Base-by-base conservation (phyloP, 768 basidiomycete species). In the Naganishia antarctica region DNA sequence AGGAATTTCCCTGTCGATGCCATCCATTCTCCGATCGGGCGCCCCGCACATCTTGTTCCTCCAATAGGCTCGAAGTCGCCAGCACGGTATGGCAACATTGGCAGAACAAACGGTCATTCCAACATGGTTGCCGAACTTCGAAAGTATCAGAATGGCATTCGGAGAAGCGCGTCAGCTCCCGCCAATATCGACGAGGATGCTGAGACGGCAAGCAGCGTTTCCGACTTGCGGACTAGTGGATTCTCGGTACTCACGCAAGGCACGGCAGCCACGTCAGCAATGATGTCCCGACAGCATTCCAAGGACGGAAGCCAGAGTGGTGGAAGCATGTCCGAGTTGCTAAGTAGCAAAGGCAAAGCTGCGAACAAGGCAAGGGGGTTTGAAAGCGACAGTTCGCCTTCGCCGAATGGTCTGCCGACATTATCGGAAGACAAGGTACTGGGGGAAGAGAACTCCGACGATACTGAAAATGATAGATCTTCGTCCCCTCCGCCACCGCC, bases 321-420 rank as follows among this genome's bases (percentile, higher is more conserved):
- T 41, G 83, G 80, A 23, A 80, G 84, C 1, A 80, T 87, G 53
- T 81, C 84, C 26, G 87, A 88, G 60, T 83, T 86, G 74, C 80
- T 88, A 47, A 81, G 79, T 45, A 83, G 83, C 70, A 86, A 84
- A 66, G 75, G 88, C 23, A 77, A 83, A 15, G 73, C 81, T 7
- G 81, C 81, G 15, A 41, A 45, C 41, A 51, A 62, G 37, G 63
- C 16, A 21, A 40, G 28, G 60, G 40, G 15, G 43, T 49, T 12
- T 49, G 50, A 46, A 1, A 40, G 15, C 45, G 34, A 40, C 5
- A 62, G 32, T 23, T 53, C 44, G 62, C 61, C 61, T 45, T 25
- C 79, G 29, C 29, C 37, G 37, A 82, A 63, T 72, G 80, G 31
- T 79, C 80, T 28, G 70, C 78, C 15, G 78, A 81, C 41, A 71